Conservation (phyloP, 371 early-diverging fungal species). For the Umbelopsis sp. region DNA sequence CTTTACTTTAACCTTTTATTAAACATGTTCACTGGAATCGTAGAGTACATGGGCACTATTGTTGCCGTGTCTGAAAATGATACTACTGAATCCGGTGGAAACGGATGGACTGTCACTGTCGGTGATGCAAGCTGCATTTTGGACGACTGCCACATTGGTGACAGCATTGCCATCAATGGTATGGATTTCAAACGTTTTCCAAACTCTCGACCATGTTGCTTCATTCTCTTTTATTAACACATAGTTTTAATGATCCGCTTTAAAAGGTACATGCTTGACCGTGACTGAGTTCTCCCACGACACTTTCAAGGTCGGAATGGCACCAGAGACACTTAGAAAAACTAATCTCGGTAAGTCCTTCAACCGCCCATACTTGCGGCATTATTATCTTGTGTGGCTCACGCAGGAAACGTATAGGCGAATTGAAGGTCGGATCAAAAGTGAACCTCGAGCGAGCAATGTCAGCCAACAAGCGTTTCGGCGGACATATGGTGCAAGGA, state of each 20-base stretch:
- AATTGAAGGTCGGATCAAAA: conserved; percentile 73
- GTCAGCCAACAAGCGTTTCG: conserved; percentile 84
- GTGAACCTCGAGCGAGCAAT: conserved; percentile 96
- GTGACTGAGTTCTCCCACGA: conserved; percentile 88
- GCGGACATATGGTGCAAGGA: conserved; percentile 97
- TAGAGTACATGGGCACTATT: conserved; percentile 88
- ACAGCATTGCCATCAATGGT: conserved; percentile 96
- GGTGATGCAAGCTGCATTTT: conserved; percentile 74
- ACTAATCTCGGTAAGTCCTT: conserved; percentile 81
- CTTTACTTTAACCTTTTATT: background rate
- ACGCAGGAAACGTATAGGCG: conserved; percentile 45
- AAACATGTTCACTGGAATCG: conserved; percentile 95
- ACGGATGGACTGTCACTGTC: conserved; percentile 85
- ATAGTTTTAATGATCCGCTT: background rate
- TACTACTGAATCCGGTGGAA: conserved; percentile 77
- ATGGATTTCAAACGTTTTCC: conserved; percentile 13
- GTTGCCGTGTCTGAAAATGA: conserved; percentile 68
- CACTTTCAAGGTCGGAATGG: conserved; percentile 88
- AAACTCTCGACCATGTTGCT: background rate
- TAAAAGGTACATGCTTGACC: conserved; percentile 90
- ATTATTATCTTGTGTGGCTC: background rate
- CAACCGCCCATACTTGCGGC: background rate
- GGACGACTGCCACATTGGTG: conserved; percentile 88
- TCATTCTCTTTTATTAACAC: background rate
- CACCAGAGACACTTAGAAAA: conserved; percentile 90